A percentile compares a stretch with the other conserved stretches of the same genome.
These are phyloP conservation scores for Kurtzmaniella cleridarum DNA, from an alignment of 805 yeast genomes.

Conservation along the genomic window DNA sequence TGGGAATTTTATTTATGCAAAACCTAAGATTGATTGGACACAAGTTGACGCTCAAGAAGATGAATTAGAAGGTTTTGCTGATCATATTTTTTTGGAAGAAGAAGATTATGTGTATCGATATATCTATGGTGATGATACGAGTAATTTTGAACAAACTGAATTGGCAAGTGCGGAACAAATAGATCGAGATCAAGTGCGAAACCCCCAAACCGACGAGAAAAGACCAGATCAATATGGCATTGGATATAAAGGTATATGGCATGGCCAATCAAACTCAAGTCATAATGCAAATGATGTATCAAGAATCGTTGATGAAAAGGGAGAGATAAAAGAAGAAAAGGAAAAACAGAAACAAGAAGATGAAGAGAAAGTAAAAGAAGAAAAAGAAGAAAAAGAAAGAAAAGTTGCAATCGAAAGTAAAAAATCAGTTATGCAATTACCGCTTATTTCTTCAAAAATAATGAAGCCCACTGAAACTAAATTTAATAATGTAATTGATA, in stretches of 20 bases:
- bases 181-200: no score
- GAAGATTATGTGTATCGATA: slow-evolving; percentile 8
- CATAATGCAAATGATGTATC: not conserved
- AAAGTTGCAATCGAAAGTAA: no score
- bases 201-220: not conserved
- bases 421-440: no score
- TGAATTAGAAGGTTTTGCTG: not conserved
- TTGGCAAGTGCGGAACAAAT: no score
- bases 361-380: no score
- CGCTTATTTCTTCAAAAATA: no score
- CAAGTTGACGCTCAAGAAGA: not conserved
- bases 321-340: no score
- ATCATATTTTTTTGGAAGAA: slow-evolving; percentile 2
- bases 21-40: slow-evolving; percentile 8
- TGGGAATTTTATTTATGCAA: slow-evolving; percentile 8
- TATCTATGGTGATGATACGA: slow-evolving; percentile 6
- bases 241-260: not conserved
- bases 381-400: not conserved
- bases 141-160: not conserved
- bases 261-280: not conserved
- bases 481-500: no score
- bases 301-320: not conserved
- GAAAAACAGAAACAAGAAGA: no score
- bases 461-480: no score
- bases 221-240: not conserved